Base-by-base conservation (phyloP, 495 filamentous ascomycete species). In the Peziza echinospora region DNA sequence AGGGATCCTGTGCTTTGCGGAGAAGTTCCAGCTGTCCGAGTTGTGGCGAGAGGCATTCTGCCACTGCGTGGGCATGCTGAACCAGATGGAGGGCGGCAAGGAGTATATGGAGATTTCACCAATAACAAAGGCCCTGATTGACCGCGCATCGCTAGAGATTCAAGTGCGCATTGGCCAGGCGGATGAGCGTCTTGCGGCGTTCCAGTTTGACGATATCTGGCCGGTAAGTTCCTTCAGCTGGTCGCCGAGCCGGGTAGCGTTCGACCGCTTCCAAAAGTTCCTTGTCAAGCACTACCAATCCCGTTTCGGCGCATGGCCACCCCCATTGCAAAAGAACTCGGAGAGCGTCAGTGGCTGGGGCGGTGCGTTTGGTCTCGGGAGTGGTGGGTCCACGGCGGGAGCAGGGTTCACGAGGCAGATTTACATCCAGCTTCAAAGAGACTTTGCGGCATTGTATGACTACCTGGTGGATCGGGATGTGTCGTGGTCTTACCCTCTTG, bases 381-480 rank as follows among this genome's bases (percentile, higher is more conserved):
- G 8, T 8, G 30, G 30, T 37, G 30, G 30, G 19, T 13, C 13
- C 30, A 17, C 13, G 13, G 59, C 57, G 42, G 64, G 60, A 9
- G 60, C 54, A 10, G 62, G 58, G 9, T 64, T 83, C 24, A 77
- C 73, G 10, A 62, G 77, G 21, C 65, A 64, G 24, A 57, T 78
- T 17, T 70, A 70, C 1, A 62, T 67, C 22, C 59, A 63, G 22
- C 60, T 83, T n/a, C 73, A 77, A 50, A 66, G 65, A 26, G 78
- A 83, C 52, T 80, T 82, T 47, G 69, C 71, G 13, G 68, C 74
- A 4, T 64, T 83, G 13, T 83, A 81, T 48, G 76, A 82, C 56
- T 83, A 79, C 51, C 64, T 83, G 4, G 77, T 83, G 26, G 76
- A 81, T 59, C 67, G 75, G 2, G 73, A 81, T 44, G 66, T 80